These are phyloP conservation scores for Aspergillus fischeri DNA, from an alignment of 2,329 filamentous ascomycete genomes.

Conservation along the genomic window DNA sequence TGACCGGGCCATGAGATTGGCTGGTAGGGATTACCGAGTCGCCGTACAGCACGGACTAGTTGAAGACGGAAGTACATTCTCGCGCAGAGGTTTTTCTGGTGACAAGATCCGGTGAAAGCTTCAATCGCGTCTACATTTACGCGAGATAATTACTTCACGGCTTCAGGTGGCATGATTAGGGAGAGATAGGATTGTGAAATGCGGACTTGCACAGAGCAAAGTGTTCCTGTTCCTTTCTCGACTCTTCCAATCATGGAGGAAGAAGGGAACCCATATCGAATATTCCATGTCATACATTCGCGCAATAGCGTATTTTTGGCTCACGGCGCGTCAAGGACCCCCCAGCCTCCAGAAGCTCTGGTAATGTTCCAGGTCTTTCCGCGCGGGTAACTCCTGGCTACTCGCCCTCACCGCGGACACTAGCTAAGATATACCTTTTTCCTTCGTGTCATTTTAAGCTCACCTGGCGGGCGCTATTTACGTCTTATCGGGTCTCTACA, in stretches of 20 bases:
- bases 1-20: slow-evolving; percentile 9
- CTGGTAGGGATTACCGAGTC: slow-evolving; percentile 10
- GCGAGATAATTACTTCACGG: background rate
- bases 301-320: background rate
- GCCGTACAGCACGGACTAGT: slow-evolving; percentile 4
- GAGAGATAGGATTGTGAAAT: background rate
- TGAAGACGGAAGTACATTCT: background rate
- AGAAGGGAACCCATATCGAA: background rate
- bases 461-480: background rate
- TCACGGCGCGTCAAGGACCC: background rate
- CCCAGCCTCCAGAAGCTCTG: background rate
- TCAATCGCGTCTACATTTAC: background rate
- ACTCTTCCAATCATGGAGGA: background rate
- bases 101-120: background rate
- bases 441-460: background rate
- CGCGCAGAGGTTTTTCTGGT: background rate
- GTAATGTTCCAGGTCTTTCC: background rate
- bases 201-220: background rate
- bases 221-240: background rate
- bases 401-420: background rate
- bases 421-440: background rate
- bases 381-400: too few relatives aligned
- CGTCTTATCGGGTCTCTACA: background rate
- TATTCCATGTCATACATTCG: background rate
- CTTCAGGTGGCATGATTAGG: background rate